Percentiles rank a stretch among this genome's conserved stretches.
phyloP scores from a whole-genome alignment of 495 filamentous ascomycete species.

The Aspergillus nidulans region DNA sequence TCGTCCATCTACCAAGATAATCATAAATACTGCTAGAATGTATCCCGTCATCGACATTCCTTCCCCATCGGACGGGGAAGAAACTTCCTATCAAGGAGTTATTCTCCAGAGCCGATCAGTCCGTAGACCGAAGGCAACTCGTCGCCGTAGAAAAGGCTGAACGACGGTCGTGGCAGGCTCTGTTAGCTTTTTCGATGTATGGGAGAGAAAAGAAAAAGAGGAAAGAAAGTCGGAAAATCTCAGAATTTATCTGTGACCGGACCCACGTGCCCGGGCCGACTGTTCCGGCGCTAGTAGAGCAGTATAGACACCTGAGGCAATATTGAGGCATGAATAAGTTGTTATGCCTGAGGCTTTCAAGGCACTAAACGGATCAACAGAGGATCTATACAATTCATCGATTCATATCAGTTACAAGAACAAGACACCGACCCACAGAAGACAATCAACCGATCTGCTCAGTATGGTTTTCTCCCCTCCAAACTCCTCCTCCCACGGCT shows the following conservation, averaged over 20 bases:
- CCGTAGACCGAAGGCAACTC: slow-evolving; percentile 56
- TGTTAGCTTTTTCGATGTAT: slow-evolving; percentile 50
- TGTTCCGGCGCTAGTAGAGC: slow-evolving; percentile 8
- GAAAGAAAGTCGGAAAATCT: slow-evolving; percentile 17
- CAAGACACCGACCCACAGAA: neutral
- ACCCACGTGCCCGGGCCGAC: slow-evolving; percentile 28
- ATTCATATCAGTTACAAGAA: neutral
- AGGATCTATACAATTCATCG: neutral
- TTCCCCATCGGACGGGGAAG: slow-evolving; percentile 54
- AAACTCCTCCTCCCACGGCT: slow-evolving; percentile 57
- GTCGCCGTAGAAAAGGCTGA: slow-evolving; percentile 52
- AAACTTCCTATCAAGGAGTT: slow-evolving; percentile 66
- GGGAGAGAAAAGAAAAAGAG: slow-evolving; percentile 39
- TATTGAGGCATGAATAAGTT: neutral
- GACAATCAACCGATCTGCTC: slow-evolving; percentile 3
- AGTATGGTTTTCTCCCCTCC: slow-evolving; percentile 36
- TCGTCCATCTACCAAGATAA: no score
- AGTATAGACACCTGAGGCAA: neutral
- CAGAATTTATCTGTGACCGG: slow-evolving; percentile 28
- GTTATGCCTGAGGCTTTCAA: no score
- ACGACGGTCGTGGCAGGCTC: slow-evolving; percentile 64
- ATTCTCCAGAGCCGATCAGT: slow-evolving; percentile 55
- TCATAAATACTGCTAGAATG: no score
- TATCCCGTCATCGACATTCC: slow-evolving; percentile 67
- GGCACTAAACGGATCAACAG: no score